Evolutionary conservation across 225 moss, liverwort and hornwort genomes (phyloP).

Genomic region (Physcomitrium patens): DNA sequence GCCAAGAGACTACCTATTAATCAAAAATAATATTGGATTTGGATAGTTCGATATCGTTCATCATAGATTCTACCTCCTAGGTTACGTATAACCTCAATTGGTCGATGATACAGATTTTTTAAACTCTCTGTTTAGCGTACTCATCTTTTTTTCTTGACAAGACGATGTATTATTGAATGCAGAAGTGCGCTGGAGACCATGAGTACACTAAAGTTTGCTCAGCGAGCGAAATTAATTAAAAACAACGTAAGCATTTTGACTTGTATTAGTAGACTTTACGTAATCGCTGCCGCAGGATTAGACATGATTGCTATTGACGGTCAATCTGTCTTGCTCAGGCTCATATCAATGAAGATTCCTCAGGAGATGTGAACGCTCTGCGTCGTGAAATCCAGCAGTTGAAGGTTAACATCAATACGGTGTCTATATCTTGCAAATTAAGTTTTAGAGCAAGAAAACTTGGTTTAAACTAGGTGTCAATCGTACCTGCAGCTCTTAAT

Average conservation of each 20-base stretch:
- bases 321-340: constrained; percentile 46
- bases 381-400: constrained; percentile 71
- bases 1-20: background rate
- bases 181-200: constrained; percentile 73
- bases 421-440: background rate
- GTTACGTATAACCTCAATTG: too few relatives aligned
- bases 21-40: background rate
- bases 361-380: constrained; percentile 67
- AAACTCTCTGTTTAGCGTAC: background rate
- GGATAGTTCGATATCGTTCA: background rate
- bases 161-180: constrained; percentile 17
- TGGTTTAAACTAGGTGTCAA: background rate
- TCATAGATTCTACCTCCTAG: background rate
- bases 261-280: background rate
- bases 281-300: background rate
- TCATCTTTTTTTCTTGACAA: background rate
- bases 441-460: too few relatives aligned
- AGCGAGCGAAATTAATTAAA: constrained; percentile 80
- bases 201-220: constrained; percentile 82
- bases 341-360: constrained; percentile 74
- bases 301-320: constrained; percentile 9
- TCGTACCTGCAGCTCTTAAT: constrained; percentile 32
- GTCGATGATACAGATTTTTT: too few relatives aligned
- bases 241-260: constrained; percentile 58
- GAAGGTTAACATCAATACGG: constrained; percentile 33